Conservation (phyloP, 2,329 filamentous ascomycete species). For the Phialemonium atrogriseum region DNA sequence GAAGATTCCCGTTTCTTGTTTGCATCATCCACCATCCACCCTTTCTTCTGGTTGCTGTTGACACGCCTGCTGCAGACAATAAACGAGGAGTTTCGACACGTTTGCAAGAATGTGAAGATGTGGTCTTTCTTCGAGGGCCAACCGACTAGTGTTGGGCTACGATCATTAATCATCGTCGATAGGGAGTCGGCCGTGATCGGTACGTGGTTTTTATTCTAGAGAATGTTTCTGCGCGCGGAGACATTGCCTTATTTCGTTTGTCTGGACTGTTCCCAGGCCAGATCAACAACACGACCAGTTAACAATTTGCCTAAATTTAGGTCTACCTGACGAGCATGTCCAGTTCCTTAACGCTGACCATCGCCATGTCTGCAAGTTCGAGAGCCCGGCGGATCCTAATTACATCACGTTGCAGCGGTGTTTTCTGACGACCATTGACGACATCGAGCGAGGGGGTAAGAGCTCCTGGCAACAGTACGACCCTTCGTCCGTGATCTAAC, state of each 20-base stretch:
- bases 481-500: no score
- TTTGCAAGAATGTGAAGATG: conserved; percentile 14
- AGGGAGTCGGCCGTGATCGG: conserved; percentile 17
- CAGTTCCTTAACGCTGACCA: conserved; percentile 18
- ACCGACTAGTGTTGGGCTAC: conserved; percentile 11
- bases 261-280: background rate
- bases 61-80: conserved; percentile 8
- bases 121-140: conserved; percentile 20
- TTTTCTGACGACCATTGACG: conserved; percentile 13
- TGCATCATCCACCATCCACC: no score
- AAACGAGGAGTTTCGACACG: conserved; percentile 21
- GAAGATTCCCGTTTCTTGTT: background rate
- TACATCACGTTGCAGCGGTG: conserved; percentile 13
- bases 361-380: conserved; percentile 18
- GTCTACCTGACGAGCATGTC: conserved; percentile 13
- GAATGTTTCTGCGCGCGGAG: no score
- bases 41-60: background rate
- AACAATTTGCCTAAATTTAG: no score
- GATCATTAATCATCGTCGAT: conserved; percentile 16
- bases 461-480: no score
- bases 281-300: background rate
- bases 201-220: background rate
- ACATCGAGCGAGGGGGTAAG: no score
- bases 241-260: background rate
- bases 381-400: conserved; percentile 12